A percentile compares a stretch with the other conserved stretches of the same genome.
phyloP scores from a whole-genome alignment of 225 moss, liverwort and hornwort species.

The Marchantia polymorpha region DNA sequence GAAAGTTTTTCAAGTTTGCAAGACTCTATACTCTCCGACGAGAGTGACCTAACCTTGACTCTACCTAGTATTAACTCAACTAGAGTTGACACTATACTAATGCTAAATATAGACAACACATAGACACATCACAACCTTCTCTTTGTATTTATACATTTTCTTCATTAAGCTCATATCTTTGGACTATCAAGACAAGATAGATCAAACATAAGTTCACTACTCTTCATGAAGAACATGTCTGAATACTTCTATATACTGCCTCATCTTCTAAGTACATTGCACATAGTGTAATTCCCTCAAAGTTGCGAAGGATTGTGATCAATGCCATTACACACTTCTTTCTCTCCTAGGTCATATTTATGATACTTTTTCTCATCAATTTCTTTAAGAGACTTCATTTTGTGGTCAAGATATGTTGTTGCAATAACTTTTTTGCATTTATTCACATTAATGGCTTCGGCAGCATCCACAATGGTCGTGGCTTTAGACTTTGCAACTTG shows the following conservation, averaged over 20 bases:
- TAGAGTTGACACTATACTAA: too few relatives aligned
- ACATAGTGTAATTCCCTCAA: slow-evolving; percentile 86
- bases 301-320: slow-evolving; percentile 61
- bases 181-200: slow-evolving; percentile 74
- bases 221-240: slow-evolving; percentile 91
- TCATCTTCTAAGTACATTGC: slow-evolving; percentile 96
- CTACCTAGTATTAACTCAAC: too few relatives aligned
- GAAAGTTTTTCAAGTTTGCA: too few relatives aligned
- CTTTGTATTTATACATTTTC: too few relatives aligned
- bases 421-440: slow-evolving; percentile 16
- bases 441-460: slow-evolving; percentile 71
- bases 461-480: slow-evolving; percentile 94
- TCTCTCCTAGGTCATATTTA: slow-evolving; percentile 61
- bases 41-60: too few relatives aligned
- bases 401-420: slow-evolving; percentile 34
- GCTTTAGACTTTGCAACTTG: slow-evolving; percentile 92
- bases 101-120: too few relatives aligned
- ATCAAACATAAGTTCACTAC: slow-evolving; percentile 98
- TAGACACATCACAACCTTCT: too few relatives aligned
- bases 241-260: slow-evolving; percentile 95
- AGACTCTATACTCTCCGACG: too few relatives aligned
- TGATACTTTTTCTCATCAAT: slow-evolving; percentile 56
- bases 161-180: slow-evolving; percentile 66
- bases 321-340: slow-evolving; percentile 59
- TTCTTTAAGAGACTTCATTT: slow-evolving; percentile 50